Base-by-base conservation (phyloP, 2,329 filamentous ascomycete species). In the Amauroascus niger region DNA sequence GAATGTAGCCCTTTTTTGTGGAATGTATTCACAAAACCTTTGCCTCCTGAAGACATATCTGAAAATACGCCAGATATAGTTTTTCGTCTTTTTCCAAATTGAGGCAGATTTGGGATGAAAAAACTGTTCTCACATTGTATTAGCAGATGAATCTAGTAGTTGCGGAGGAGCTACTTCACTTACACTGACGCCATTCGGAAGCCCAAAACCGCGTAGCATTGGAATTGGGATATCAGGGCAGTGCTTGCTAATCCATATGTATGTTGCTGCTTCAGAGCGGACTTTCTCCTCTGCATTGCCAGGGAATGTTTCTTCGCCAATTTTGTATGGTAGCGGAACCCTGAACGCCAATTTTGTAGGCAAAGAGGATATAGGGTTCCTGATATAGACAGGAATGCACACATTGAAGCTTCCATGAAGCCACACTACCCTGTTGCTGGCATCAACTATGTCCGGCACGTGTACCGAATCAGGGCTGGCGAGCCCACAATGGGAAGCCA, bases 211-310 rank as follows among this genome's bases (percentile, higher is more conserved):
- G 16, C 55, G 51, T 9, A 62, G 53, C 26, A 43, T 51, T 13
- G 60, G 59, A 28, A 60, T 57, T 18, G 57, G 57, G 41, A 61
- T 52, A 26, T 57, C 57, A 9, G 60, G 57, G 43, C 58, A 61
- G 32, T 61, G 59, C 37, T 59, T 43, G 16, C 54, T 46, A 20
- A 61, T 54, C 59, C 55, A 62, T 13, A 60, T 56, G 39, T 60
- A 60, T 9, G 61, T 58, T 45, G 56, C 59, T 41, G 57, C 58
- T 44, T 63, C 59, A 22, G 55, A 61, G 9, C 59, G 61, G 22
- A 61, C 22, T 45, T 60, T 62, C 48, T 62, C 61, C 39, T 62
- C 61, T 33, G 44, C 40, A 47, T 61, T 62, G 7, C 59, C 59
- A 26, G 59, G 56, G 44, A 55, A 59, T 14, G 20, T 30, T 20